These are phyloP conservation scores for Tolypocladium album DNA, from an alignment of 2,329 filamentous ascomycete species.

Conservation along the genomic window DNA sequence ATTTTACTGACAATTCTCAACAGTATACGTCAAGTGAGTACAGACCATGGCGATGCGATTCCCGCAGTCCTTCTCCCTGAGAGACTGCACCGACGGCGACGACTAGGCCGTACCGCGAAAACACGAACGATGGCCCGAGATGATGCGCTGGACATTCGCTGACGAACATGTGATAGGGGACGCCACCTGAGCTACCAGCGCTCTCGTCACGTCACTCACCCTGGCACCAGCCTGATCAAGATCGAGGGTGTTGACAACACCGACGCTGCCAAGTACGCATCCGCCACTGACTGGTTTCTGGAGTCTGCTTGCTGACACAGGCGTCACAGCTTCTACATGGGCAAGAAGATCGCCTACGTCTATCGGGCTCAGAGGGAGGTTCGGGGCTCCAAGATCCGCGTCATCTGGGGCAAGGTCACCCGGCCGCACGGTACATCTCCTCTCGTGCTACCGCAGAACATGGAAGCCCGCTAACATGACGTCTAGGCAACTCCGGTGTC, in stretches of 20 bases:
- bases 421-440: constrained; percentile 70
- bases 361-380: constrained; percentile 94
- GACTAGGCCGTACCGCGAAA: background rate
- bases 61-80: background rate
- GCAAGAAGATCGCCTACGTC: constrained; percentile 98
- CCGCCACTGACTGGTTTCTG: background rate
- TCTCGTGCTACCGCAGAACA: background rate
- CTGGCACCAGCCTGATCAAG: constrained; percentile 90
- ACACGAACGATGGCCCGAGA: constrained; percentile 1
- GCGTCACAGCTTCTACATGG: constrained; percentile 70
- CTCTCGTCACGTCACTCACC: constrained; percentile 83
- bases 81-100: background rate
- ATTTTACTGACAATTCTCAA: constrained; percentile 25
- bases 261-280: constrained; percentile 71
- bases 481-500: constrained; percentile 84
- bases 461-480: background rate
- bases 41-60: background rate
- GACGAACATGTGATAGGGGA: constrained; percentile 51
- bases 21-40: constrained; percentile 87
- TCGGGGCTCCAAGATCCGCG: constrained; percentile 94
- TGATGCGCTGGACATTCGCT: constrained; percentile 12
- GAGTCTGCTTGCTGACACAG: constrained; percentile 12
- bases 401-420: constrained; percentile 99
- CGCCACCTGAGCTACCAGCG: constrained; percentile 98
- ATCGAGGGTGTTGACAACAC: constrained; percentile 95